Evolutionary conservation across 192 early-diverging fungal species (phyloP), one percentile per base, ranked within the genome.

Genomic region (Entrophospora sp.): DNA sequence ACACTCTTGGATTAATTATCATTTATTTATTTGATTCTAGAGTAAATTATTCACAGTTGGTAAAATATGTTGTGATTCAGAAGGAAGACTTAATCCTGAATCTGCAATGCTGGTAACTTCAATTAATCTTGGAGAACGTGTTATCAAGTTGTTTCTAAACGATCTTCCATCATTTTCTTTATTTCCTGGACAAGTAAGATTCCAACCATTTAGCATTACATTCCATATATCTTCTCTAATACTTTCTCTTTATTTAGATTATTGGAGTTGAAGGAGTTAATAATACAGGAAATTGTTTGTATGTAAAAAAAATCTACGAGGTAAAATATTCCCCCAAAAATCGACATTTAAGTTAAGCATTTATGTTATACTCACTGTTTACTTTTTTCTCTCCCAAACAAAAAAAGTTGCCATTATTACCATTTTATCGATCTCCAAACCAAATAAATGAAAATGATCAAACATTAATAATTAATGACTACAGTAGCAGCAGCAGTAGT

Each of bases 161-260:
- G 64, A 78, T 27, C 42, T 87, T 20, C 48, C 82, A 9, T 73
- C 77, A n/a, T 89, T 82, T 68, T 70, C 82, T 35, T 77, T 98
- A 25, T 97, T 97, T 65, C 94, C 94, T 2, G 96, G 96, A 25
- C 94, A 95, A 62, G 59, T 61, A n/a, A n/a, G n/a, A 43, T 18
- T 16, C 13, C 18, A 12, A 43, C 18, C 42, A 43, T 12, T 3
- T 16, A 43, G 13, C 18, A 1, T 16, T 43, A 3, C 42, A 43
- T 16, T 12, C 13, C 13, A 43, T 43, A 16, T 16, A 12, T 43
- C 42, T 16, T 1, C 42, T 12, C 13, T 3, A 43, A 16, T 43
- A 18, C 13, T 3, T 16, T 43, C 13, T 18, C 8, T 56, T 18
- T 20, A 27, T n/a, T 61, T 27, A 61, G 59, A 45, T 61, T 28